Evolutionary conservation across 148 eudicot species (phyloP), one percentile per base, ranked within the genome.

Genomic region (Rhododendron simsii): DNA sequence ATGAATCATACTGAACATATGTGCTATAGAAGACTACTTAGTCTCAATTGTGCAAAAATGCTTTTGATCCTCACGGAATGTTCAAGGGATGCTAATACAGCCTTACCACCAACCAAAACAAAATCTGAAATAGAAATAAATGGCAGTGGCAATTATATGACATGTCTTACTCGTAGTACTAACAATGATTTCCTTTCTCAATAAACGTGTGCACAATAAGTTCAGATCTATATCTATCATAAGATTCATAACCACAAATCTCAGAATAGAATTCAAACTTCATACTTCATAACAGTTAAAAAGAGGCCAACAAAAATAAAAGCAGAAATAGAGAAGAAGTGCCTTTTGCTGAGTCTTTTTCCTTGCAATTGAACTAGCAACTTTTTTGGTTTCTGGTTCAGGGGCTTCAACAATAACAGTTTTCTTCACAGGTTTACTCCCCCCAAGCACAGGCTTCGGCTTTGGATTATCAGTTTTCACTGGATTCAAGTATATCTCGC

Each of bases 271-370:
- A 84, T 6, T 30, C 51, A 3, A 73, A 51, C 33, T n/a, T 33
- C 14, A 30, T 63, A 11, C 12, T 51, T 30, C 20, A 18, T 50
- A 48, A 28, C 50, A 44, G 35, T 59, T 8, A 33, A 20, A 79
- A 47, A 74, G 63, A 0, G 35, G 15, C 23, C 14, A 71, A 4
- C 4, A n/a, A 37, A 85, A 35, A 44, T 18, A 79, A 35, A 50
- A 53, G 37, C 13, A 28, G 15, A 63, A 50, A 81, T 39, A 80
- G 73, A 73, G 53, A 75, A 80, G 39, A 51, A 23, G 48, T 89
- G 89, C 99, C 96, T 93, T 94, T 71, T 88, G 93, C 74, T 87
- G 92, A 84, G 89, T 63, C 92, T 92, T 97, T 88, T 91, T 94
- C 90, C 91, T 92, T 3, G 91, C 51, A 81, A 88, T 86, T 10